These are phyloP conservation scores for Petunia axillaris DNA, from an alignment of 257 asterid genomes.

Conservation along the genomic window DNA sequence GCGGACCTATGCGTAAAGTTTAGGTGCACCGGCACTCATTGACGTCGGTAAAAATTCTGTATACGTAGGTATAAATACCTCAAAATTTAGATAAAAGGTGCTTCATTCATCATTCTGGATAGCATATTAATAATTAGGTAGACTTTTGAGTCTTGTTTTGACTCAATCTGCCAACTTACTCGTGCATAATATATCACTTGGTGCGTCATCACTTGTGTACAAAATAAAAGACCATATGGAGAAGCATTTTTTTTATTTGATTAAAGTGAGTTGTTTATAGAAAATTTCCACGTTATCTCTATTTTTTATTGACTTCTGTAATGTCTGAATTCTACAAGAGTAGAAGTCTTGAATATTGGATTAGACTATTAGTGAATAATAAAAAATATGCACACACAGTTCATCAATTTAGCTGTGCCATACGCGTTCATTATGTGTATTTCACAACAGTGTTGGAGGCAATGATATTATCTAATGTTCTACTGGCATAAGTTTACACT, in stretches of 20 bases:
- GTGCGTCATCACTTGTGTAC: slow-evolving; percentile 15
- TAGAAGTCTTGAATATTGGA: not conserved
- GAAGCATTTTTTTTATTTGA: not conserved
- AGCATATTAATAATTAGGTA: not conserved
- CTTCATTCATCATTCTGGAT: not conserved
- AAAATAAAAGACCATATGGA: not conserved
- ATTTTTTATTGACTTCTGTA: not conserved
- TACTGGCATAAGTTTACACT: not conserved
- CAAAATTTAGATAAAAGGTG: not conserved
- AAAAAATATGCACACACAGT: not conserved
- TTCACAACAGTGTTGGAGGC: not conserved
- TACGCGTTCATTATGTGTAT: not conserved
- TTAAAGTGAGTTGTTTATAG: not conserved
- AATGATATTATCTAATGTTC: not conserved
- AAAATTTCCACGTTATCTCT: not conserved
- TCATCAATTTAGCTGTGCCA: slow-evolving; percentile 10
- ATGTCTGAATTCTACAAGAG: not conserved
- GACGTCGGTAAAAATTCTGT: too few species aligned
- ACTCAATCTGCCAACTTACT: not conserved
- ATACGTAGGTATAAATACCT: too few species aligned
- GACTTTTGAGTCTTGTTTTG: slow-evolving; percentile 25
- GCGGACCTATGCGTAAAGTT: too few species aligned
- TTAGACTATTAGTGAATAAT: not conserved
- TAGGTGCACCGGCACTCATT: too few species aligned
- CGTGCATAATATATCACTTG: not conserved